phyloP scores from a whole-genome alignment of 352 stramenopile species.

The Phytophthora constricta region DNA sequence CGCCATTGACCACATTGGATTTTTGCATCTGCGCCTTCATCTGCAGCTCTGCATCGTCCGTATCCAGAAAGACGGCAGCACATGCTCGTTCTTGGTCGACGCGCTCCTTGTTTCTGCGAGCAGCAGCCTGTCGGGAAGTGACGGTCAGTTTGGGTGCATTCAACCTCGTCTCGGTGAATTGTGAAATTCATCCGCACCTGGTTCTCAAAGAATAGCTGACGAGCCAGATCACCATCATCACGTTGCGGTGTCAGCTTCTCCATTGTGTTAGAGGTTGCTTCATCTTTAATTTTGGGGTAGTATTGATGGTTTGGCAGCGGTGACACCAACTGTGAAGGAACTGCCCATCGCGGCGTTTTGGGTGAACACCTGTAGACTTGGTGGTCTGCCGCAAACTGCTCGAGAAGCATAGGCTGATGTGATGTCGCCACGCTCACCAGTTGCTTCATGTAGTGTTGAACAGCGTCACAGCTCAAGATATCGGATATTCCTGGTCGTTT shows the following conservation, averaged over 20 bases:
- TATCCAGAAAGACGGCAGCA: constrained; percentile 36
- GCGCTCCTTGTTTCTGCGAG: constrained; percentile 58
- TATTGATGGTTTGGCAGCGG: constrained; percentile 1
- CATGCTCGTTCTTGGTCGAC: constrained; percentile 48
- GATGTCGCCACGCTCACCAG: constrained; percentile 39
- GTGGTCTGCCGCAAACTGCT: constrained; percentile 25
- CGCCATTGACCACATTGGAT: constrained; percentile 3
- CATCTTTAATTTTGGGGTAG: background rate
- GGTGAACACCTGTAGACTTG: background rate
- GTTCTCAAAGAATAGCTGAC: constrained; percentile 72
- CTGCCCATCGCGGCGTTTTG: background rate
- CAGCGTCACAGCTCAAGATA: constrained; percentile 31
- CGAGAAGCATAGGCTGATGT: constrained; percentile 35
- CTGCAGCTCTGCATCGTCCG: background rate
- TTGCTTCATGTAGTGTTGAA: constrained; percentile 41
- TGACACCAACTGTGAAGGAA: background rate
- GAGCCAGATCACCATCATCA: no score
- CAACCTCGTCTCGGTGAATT: no score
- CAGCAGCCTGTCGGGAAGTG: constrained; percentile 70
- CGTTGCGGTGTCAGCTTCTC: no score
- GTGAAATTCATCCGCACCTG: constrained; percentile 41
- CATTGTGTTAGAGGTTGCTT: background rate
- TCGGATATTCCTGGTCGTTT: constrained; percentile 29
- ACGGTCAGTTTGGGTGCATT: background rate
- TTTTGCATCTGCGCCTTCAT: background rate